phyloP scores from a whole-genome alignment of 2,329 filamentous ascomycete genomes.

The Apiospora malaysiana region DNA sequence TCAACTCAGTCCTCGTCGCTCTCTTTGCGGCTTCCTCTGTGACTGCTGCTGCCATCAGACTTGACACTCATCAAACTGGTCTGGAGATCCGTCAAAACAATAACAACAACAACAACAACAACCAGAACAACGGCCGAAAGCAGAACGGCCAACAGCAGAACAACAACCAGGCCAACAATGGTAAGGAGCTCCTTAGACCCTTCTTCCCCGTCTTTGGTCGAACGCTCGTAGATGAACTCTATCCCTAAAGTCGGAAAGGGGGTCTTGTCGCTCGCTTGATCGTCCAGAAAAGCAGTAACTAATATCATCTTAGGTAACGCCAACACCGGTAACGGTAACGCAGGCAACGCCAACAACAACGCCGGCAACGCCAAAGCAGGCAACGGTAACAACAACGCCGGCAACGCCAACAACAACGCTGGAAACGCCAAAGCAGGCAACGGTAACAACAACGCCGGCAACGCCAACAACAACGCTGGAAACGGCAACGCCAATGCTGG shows the following conservation, averaged over 20 bases:
- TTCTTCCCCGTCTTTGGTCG: neutral
- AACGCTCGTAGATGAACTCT: neutral
- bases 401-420: constrained; percentile 21
- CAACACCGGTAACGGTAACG: constrained; percentile 31
- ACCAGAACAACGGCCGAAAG: neutral
- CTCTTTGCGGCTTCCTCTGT: constrained; percentile 28
- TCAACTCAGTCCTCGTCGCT: constrained; percentile 30
- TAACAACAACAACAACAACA: neutral
- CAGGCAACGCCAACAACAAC: constrained; percentile 29
- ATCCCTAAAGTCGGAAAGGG: too few relatives aligned
- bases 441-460: neutral
- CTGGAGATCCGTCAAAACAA: constrained; percentile 25
- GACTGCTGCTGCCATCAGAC: constrained; percentile 25
- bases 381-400: constrained; percentile 25
- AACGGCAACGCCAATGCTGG: neutral
- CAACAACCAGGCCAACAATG: constrained; percentile 9
- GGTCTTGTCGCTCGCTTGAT: too few relatives aligned
- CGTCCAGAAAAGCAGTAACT: neutral
- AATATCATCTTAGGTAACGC: neutral
- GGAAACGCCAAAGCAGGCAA: neutral
- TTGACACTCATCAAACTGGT: constrained; percentile 22
- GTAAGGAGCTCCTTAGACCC: neutral
- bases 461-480: neutral
- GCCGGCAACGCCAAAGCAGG: constrained; percentile 20
- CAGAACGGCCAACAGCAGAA: neutral